These are phyloP conservation scores for Clitopilus passeckerianus DNA, from an alignment of 768 basidiomycete genomes.

Conservation along the genomic window DNA sequence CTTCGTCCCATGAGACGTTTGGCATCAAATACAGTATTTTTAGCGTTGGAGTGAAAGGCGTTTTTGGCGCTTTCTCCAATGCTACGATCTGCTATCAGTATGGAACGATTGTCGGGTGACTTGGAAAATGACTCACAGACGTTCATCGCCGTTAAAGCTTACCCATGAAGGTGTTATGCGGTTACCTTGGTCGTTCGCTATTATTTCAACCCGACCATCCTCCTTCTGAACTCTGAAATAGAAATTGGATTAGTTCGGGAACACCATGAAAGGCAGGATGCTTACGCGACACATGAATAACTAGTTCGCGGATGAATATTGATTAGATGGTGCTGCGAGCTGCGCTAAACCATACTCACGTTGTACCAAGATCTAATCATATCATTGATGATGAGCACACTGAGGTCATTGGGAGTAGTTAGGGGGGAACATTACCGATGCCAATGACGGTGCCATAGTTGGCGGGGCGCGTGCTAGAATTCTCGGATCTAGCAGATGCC, in stretches of 20 bases:
- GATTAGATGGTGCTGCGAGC: background rate
- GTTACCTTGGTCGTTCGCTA: slow-evolving; percentile 88
- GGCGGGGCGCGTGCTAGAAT: slow-evolving; percentile 19
- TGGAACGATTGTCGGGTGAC: background rate
- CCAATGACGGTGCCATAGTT: slow-evolving; percentile 79
- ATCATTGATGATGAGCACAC: slow-evolving; percentile 5
- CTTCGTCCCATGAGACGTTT: slow-evolving; percentile 55
- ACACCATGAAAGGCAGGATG: background rate
- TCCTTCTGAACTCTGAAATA: slow-evolving; percentile 35
- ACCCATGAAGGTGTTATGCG: slow-evolving; percentile 92
- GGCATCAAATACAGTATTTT: slow-evolving; percentile 41
- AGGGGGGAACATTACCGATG: slow-evolving; percentile 44
- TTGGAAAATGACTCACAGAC: slow-evolving; percentile 27
- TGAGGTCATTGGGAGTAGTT: background rate
- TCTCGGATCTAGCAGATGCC: slow-evolving; percentile 40
- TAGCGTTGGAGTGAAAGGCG: slow-evolving; percentile 11
- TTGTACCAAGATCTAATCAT: slow-evolving; percentile 71
- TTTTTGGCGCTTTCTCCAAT: slow-evolving; percentile 13
- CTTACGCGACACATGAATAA: slow-evolving; percentile 62
- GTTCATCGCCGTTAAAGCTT: slow-evolving; percentile 86
- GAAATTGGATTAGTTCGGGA: background rate
- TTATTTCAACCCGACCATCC: slow-evolving; percentile 62
- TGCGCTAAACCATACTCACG: slow-evolving; percentile 29
- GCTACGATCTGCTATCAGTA: background rate
- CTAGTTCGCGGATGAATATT: slow-evolving; percentile 23